Conservation (phyloP, 1,284 basidiomycete species). For the Stygiomarasmius scandens region DNA sequence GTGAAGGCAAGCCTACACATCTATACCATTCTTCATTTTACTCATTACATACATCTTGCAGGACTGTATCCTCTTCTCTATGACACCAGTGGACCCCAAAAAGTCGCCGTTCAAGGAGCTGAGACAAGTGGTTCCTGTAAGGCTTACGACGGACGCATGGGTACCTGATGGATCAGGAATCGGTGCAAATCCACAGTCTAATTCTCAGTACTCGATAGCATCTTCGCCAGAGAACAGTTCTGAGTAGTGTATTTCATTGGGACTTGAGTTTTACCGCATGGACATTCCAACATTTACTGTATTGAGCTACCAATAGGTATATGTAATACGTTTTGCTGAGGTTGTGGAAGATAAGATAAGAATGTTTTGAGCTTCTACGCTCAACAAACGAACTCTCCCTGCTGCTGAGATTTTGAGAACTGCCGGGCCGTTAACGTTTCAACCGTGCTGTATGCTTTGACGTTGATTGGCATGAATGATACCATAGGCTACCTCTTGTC, state of each 20-base stretch:
- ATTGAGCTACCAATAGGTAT: too few relatives aligned
- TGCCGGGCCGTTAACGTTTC: too few relatives aligned
- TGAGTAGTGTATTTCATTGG: not conserved
- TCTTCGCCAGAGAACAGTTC: conserved; percentile 16
- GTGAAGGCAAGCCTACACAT: conserved; percentile 50
- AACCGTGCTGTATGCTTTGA: too few relatives aligned
- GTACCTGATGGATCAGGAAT: conserved; percentile 42
- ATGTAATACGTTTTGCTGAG: too few relatives aligned
- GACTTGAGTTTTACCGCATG: too few relatives aligned
- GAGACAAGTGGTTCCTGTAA: conserved; percentile 60
- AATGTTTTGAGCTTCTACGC: too few relatives aligned
- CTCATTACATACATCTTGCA: conserved; percentile 25
- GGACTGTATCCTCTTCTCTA: conserved; percentile 66
- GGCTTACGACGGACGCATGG: conserved; percentile 69
- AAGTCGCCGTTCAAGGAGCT: conserved; percentile 61
- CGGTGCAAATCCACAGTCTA: conserved; percentile 18
- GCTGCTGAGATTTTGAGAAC: too few relatives aligned
- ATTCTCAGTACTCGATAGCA: conserved; percentile 28
- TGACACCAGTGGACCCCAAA: conserved; percentile 56
- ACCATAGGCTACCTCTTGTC: too few relatives aligned
- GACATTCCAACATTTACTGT: too few relatives aligned
- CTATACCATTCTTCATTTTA: not conserved
- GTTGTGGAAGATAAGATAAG: too few relatives aligned
- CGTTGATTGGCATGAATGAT: too few relatives aligned
- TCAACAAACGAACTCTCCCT: too few relatives aligned